Evolutionary conservation across 2,329 filamentous ascomycete genomes (phyloP).

Genomic region (Aureobasidium sp.): DNA sequence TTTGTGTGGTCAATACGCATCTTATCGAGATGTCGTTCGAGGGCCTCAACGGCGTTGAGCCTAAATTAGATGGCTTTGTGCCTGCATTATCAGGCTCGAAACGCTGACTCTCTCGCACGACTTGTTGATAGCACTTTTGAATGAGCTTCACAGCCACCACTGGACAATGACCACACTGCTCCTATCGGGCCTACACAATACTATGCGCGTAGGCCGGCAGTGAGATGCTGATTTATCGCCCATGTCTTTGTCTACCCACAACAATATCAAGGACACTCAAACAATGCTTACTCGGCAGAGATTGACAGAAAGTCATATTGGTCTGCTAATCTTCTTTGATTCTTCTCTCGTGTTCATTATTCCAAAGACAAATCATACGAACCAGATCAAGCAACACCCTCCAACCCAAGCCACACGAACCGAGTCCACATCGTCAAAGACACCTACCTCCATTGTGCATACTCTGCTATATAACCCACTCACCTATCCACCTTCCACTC

Average conservation of each 20-base stretch:
- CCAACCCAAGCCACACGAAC: neutral
- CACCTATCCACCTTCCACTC: neutral
- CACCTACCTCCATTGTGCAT: neutral
- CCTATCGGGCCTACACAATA: neutral
- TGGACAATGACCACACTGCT: neutral
- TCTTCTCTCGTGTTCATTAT: neutral
- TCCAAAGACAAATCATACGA: neutral
- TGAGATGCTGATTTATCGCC: neutral
- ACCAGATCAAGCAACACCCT: neutral
- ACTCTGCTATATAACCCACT: neutral
- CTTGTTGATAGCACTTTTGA: neutral
- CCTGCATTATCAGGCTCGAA: neutral
- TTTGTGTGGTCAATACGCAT: too few relatives aligned
- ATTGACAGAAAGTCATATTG: neutral
- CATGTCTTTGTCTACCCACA: constrained; percentile 6
- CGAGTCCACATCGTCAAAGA: constrained; percentile 1
- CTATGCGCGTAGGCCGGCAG: neutral
- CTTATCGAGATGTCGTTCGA: neutral
- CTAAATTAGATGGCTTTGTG: neutral
- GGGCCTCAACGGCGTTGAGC: too few relatives aligned
- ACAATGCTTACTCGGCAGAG: neutral
- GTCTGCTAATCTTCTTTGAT: neutral
- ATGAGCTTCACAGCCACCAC: neutral
- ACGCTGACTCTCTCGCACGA: neutral
- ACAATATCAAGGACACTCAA: constrained; percentile 10